phyloP scores from a whole-genome alignment of 495 filamentous ascomycete genomes.

The Aspergillus homomorphus region DNA sequence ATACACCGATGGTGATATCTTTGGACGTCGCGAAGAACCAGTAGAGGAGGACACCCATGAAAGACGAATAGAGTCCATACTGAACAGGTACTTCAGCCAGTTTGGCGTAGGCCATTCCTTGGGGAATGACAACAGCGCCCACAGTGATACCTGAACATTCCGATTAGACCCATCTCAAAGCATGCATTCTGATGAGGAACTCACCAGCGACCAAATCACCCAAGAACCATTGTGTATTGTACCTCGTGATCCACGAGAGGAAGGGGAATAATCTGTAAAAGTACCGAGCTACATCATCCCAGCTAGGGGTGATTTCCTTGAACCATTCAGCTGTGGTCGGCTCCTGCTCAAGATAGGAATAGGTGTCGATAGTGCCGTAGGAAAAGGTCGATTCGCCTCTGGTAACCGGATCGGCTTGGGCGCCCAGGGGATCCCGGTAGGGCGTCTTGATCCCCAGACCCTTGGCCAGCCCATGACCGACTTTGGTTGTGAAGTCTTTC shows the following conservation, averaged over 20 bases:
- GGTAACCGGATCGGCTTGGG: constrained; percentile 51
- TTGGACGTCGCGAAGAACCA: constrained; percentile 99
- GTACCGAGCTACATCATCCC: constrained; percentile 55
- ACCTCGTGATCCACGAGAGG: constrained; percentile 77
- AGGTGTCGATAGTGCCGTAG: constrained; percentile 69
- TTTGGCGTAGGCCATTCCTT: constrained; percentile 95
- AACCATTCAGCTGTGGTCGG: constrained; percentile 76
- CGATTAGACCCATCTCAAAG: background rate
- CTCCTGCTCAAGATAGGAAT: constrained; percentile 76
- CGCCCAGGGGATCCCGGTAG: constrained; percentile 52
- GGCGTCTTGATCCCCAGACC: constrained; percentile 82
- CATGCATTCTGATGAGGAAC: constrained; percentile 18
- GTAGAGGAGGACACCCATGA: constrained; percentile 94
- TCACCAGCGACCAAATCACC: constrained; percentile 89
- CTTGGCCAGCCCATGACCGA: constrained; percentile 74
- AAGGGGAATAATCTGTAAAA: constrained; percentile 77
- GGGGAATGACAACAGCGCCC: constrained; percentile 91
- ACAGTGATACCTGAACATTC: constrained; percentile 73
- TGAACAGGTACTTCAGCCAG: constrained; percentile 74
- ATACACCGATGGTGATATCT: constrained; percentile 97
- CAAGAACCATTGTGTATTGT: constrained; percentile 83
- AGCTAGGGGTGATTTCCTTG: constrained; percentile 54
- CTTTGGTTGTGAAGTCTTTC: constrained; percentile 44
- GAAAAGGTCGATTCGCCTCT: constrained; percentile 80
- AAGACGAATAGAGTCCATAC: constrained; percentile 93